These are phyloP conservation scores for Daldinia grandis DNA, from an alignment of 495 filamentous ascomycete genomes.

Conservation along the genomic window DNA sequence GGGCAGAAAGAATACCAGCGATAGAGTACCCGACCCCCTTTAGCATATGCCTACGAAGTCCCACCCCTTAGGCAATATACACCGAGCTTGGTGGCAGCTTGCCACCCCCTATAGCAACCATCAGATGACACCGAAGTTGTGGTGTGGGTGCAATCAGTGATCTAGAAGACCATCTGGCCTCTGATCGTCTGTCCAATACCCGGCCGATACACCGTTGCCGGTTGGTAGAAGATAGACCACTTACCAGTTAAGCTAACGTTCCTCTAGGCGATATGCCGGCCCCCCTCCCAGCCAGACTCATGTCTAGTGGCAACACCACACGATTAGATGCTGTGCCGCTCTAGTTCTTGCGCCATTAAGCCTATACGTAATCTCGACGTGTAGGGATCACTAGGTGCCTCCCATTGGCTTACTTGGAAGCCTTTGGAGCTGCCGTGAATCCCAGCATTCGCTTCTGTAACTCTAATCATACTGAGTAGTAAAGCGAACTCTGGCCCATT, in stretches of 20 bases:
- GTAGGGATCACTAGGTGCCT: constrained; percentile 5
- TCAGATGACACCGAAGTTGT: constrained; percentile 21
- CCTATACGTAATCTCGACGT: constrained; percentile 4
- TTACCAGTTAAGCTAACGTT: constrained; percentile 4
- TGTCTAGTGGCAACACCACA: constrained; percentile 18
- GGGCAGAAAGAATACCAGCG: constrained; percentile 2
- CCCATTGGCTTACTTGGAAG: constrained; percentile 1
- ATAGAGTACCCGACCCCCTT: constrained; percentile 1
- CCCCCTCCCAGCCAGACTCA: constrained; percentile 22
- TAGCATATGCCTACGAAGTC: not conserved
- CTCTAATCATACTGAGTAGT: constrained; percentile 7
- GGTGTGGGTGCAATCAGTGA: constrained; percentile 18
- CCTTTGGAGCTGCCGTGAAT: not conserved
- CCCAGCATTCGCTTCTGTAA: constrained; percentile 5
- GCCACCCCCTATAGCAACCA: constrained; percentile 15
- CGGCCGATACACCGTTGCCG: not conserved
- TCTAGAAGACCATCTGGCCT: constrained; percentile 7
- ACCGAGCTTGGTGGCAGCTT: constrained; percentile 1
- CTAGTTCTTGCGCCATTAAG: not conserved
- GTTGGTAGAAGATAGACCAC: constrained; percentile 9
- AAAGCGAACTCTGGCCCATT: constrained; percentile 11
- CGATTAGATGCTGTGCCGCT: constrained; percentile 28
- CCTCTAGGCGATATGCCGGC: constrained; percentile 21
- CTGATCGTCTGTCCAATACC: constrained; percentile 6
- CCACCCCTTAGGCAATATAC: not conserved